Conservation (phyloP, 805 yeast species). For the Saturnispora sekii region DNA sequence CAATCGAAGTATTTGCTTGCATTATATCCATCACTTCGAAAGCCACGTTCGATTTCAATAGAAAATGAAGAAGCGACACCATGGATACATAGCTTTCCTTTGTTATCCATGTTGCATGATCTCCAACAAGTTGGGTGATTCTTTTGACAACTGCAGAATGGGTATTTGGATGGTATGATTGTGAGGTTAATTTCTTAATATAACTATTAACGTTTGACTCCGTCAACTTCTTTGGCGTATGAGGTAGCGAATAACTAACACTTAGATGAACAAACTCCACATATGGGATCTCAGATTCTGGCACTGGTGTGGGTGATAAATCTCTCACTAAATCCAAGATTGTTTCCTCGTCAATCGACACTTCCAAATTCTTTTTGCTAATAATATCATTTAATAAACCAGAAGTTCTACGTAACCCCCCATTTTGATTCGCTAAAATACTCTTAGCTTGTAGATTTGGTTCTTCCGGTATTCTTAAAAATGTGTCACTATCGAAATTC, state of each 20-base stretch:
- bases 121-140: conserved; percentile 11
- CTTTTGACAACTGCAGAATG: conserved; percentile 12
- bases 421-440: too few species aligned
- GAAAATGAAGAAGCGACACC: conserved; percentile 16
- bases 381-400: background rate
- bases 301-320: conserved; percentile 17
- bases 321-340: conserved; percentile 18
- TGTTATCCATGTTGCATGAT: conserved; percentile 13
- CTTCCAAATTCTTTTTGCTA: background rate
- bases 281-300: conserved; percentile 14
- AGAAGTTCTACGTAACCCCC: conserved; percentile 1
- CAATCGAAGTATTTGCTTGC: conserved; percentile 14
- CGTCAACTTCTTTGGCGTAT: conserved; percentile 9
- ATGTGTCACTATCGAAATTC: conserved; percentile 3
- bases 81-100: conserved; percentile 16
- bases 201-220: conserved; percentile 13
- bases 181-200: conserved; percentile 14
- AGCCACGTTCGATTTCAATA: conserved; percentile 12
- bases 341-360: conserved; percentile 12
- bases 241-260: conserved; percentile 13
- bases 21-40: conserved; percentile 16
- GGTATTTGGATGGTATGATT: conserved; percentile 12
- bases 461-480: background rate
- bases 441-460: background rate
- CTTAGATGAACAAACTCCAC: conserved; percentile 17